These are phyloP conservation scores for Aquanectria penicillioides DNA, from an alignment of 2,329 filamentous ascomycete genomes.

Conservation along the genomic window DNA sequence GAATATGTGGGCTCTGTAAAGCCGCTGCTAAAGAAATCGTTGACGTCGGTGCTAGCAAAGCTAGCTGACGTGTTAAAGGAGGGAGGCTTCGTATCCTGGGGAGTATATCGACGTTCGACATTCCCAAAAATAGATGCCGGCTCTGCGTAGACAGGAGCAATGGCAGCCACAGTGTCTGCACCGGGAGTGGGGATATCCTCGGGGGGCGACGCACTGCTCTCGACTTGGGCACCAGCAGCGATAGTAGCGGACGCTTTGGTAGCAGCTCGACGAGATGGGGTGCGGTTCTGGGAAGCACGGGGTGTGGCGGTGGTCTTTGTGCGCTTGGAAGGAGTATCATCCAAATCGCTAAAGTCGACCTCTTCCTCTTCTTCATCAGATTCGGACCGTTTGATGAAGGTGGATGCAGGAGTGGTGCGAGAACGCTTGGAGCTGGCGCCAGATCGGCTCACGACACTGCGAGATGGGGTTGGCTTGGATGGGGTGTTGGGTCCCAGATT, in stretches of 20 bases:
- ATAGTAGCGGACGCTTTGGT: slow-evolving; percentile 48
- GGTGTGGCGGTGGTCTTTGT: slow-evolving; percentile 36
- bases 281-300: slow-evolving; percentile 37
- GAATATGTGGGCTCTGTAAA: background rate
- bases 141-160: background rate
- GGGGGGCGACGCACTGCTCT: slow-evolving; percentile 42
- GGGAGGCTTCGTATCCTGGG: background rate
- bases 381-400: slow-evolving; percentile 41
- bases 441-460: slow-evolving; percentile 35
- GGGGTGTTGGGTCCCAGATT: slow-evolving; percentile 43
- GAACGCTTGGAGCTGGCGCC: slow-evolving; percentile 42
- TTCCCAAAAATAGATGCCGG: slow-evolving; percentile 33
- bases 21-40: slow-evolving; percentile 14
- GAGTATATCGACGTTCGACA: slow-evolving; percentile 30
- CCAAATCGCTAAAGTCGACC: slow-evolving; percentile 44
- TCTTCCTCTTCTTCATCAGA: slow-evolving; percentile 43
- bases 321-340: slow-evolving; percentile 52
- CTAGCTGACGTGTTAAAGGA: background rate
- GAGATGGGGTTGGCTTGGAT: slow-evolving; percentile 39
- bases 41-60: slow-evolving; percentile 21
- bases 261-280: slow-evolving; percentile 46
- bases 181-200: slow-evolving; percentile 27
- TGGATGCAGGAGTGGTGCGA: slow-evolving; percentile 16
- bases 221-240: slow-evolving; percentile 42
- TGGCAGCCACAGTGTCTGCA: background rate